Evolutionary conservation across 495 filamentous ascomycete genomes (phyloP).

Genomic region (Talaromyces trachyspermus): DNA sequence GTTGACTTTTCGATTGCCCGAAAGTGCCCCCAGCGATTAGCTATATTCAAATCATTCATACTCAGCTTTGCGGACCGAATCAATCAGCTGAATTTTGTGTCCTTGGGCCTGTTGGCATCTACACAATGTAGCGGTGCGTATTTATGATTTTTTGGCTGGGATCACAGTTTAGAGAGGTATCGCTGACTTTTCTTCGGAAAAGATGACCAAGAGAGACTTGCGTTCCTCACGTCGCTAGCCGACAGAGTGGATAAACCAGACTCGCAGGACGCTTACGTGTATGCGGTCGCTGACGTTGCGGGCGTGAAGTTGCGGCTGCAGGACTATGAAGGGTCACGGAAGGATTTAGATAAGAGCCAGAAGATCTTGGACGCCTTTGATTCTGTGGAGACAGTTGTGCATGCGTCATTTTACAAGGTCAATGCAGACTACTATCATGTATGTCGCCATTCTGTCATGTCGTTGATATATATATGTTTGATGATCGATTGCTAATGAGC

Average conservation of each 20-base stretch:
- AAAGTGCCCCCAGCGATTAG: slow-evolving; percentile 79
- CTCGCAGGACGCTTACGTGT: slow-evolving; percentile 94
- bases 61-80: slow-evolving; percentile 95
- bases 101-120: slow-evolving; percentile 77
- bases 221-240: slow-evolving; percentile 76
- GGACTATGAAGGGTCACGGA: slow-evolving; percentile 68
- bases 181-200: background rate
- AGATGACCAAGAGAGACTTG: slow-evolving; percentile 85
- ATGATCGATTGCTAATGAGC: background rate
- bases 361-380: slow-evolving; percentile 85
- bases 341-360: slow-evolving; percentile 82
- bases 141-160: background rate
- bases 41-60: slow-evolving; percentile 90
- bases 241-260: slow-evolving; percentile 85
- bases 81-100: slow-evolving; percentile 95
- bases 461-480: background rate
- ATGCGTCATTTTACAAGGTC: slow-evolving; percentile 92
- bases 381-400: slow-evolving; percentile 90
- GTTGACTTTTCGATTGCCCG: slow-evolving; percentile 76
- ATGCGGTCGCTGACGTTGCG: slow-evolving; percentile 85
- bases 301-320: slow-evolving; percentile 73
- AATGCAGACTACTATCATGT: slow-evolving; percentile 93
- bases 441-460: slow-evolving; percentile 9
- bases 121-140: slow-evolving; percentile 74
- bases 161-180: no score